Base-by-base conservation (phyloP, 108 stramenopile genomes). In the Discostella pseudostelligera region DNA sequence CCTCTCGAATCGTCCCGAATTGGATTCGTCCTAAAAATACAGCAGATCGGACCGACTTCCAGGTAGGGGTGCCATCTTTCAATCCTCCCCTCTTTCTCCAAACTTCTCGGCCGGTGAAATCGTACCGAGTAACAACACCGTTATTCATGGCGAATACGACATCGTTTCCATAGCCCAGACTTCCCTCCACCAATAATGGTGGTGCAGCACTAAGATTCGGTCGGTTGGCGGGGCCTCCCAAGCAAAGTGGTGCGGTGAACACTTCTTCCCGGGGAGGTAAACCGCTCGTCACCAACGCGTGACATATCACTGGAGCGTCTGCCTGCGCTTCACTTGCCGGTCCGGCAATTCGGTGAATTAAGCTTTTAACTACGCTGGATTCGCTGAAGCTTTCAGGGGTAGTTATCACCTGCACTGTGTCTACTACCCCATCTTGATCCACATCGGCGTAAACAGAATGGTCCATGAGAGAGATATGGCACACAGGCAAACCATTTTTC, bases 261-360 rank as follows among this genome's bases (percentile, higher is more conserved):
- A 93, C 55, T 59, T 93, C 87, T 76, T 93, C 92, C 14, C 74
- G 72, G 11, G 86, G 82, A 35, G 92, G 89, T n/a, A 90, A 48
- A 24, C 88, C 92, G 56, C 77, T 79, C 25, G 86, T 72, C 0
- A 70, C 92, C 58, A 90, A 42, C 11, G 80, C 76, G 55, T 93
- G 89, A 50, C 92, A 93, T 39, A 88, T 68, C 37, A 60, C 63
- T 17, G 62, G 75, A 59, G 70, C 25, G 35, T 62, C 59, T 0
- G 62, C 51, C 40, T 56, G 37, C n/a, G 20, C 39, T 37, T 28
- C 39, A 43, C 50, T 63, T 10, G 26, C 56, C 24, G 62, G 65
- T 2, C 37, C 56, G 11, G 61, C 25, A 39, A 77, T 65, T 37
- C 68, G 50, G 58, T 77, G 68, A 56, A 77, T 69, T 42, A 77